These are phyloP conservation scores for Citrus unshiu DNA, from an alignment of 345 rosid genomes.

Conservation along the genomic window DNA sequence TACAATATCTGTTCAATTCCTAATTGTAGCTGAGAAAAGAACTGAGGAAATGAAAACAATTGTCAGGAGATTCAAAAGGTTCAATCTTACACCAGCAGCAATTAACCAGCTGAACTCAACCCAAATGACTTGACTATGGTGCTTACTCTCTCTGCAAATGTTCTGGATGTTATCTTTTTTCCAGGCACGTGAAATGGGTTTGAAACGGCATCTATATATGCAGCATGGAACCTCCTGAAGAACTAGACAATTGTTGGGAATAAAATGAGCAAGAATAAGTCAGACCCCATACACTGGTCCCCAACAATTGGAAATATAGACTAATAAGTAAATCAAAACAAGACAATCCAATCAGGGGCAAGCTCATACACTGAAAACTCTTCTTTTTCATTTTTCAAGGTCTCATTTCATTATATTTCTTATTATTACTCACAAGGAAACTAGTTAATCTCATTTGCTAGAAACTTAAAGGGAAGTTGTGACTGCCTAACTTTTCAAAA, in stretches of 20 bases:
- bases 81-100: slow-evolving; percentile 15
- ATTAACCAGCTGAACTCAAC: slow-evolving; percentile 49
- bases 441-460: neutral
- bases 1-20: slow-evolving; percentile 3
- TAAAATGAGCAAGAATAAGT: neutral
- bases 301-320: neutral
- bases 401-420: neutral
- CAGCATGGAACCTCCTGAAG: slow-evolving; percentile 87
- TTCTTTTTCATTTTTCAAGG: too few relatives aligned
- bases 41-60: neutral
- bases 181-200: slow-evolving; percentile 97
- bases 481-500: neutral
- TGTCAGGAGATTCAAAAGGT: neutral
- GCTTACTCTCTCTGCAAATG: slow-evolving; percentile 79
- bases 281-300: neutral
- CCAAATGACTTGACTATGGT: slow-evolving; percentile 81
- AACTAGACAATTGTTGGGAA: slow-evolving; percentile 40
- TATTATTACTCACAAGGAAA: neutral
- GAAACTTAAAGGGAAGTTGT: neutral
- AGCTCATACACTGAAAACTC: neutral
- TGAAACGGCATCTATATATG: slow-evolving; percentile 92
- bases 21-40: neutral
- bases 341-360: neutral
- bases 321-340: neutral
- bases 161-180: slow-evolving; percentile 86